Conservation (phyloP, 169 alveolate genomes). For the Babesia caballi region DNA sequence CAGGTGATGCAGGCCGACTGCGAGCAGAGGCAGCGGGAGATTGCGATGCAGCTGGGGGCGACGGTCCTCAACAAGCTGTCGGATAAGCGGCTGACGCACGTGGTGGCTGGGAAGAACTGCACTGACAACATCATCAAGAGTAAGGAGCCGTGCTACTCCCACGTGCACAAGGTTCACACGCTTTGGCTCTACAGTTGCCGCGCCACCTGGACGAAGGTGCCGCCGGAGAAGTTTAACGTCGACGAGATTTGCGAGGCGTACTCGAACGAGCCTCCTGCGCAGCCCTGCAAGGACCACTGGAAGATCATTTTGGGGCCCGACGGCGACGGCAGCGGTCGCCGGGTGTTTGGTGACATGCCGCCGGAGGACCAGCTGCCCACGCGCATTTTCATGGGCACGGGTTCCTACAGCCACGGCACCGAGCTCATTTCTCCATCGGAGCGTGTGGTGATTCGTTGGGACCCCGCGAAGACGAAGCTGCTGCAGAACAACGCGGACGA, state of each 20-base stretch:
- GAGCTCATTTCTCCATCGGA: constrained; percentile 81
- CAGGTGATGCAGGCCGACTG: constrained; percentile 83
- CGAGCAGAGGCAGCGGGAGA: constrained; percentile 85
- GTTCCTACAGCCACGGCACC: constrained; percentile 84
- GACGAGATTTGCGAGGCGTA: constrained; percentile 83
- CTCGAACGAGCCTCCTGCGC: constrained; percentile 82
- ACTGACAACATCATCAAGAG: constrained; percentile 84
- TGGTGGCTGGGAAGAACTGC: constrained; percentile 86
- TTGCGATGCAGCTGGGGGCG: constrained; percentile 85
- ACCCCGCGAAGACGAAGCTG: constrained; percentile 77
- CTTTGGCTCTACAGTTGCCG: constrained; percentile 89
- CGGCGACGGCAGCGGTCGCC: constrained; percentile 26
- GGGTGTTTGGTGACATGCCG: constrained; percentile 54
- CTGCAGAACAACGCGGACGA: constrained; percentile 61
- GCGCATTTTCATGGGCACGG: constrained; percentile 82
- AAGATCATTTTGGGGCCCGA: constrained; percentile 47
- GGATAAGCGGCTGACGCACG: constrained; percentile 82
- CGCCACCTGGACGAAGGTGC: constrained; percentile 81
- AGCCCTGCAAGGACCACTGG: constrained; percentile 89
- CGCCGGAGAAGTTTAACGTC: constrained; percentile 79
- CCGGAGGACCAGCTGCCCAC: constrained; percentile 70
- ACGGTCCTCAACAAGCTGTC: constrained; percentile 75
- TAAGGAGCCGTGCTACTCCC: constrained; percentile 71
- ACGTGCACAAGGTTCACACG: constrained; percentile 83
- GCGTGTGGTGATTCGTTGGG: constrained; percentile 77